Conservation (phyloP, 495 filamentous ascomycete genomes). For the Aspergillus bertholletiae region DNA sequence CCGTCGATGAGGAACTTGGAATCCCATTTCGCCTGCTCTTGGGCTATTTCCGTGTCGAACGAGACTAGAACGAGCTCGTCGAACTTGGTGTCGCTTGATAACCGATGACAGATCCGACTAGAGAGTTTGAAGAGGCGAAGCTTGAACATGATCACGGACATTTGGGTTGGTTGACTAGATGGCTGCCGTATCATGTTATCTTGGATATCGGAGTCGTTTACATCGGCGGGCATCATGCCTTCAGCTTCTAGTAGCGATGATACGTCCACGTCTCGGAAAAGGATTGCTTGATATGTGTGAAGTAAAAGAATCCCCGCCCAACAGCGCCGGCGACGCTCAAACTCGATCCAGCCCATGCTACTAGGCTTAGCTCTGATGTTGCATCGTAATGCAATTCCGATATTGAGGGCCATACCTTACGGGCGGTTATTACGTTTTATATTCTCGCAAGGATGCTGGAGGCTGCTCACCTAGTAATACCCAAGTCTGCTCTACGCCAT, state of each 20-base stretch:
- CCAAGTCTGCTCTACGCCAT: constrained; percentile 17
- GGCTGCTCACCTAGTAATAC: constrained; percentile 17
- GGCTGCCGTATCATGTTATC: constrained; percentile 4
- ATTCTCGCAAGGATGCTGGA: no score
- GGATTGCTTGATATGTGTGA: constrained; percentile 20
- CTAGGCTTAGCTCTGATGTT: constrained; percentile 3
- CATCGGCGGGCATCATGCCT: constrained; percentile 9
- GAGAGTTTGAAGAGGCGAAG: constrained; percentile 16
- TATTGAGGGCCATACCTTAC: constrained; percentile 19
- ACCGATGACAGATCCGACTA: constrained; percentile 13
- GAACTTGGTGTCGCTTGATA: constrained; percentile 5
- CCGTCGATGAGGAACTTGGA: constrained; percentile 13
- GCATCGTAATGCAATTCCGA: constrained; percentile 16
- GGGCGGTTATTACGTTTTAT: no score
- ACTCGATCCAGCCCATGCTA: constrained; percentile 9
- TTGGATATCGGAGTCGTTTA: constrained; percentile 18
- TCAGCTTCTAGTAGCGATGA: constrained; percentile 13
- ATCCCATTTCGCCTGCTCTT: constrained; percentile 19
- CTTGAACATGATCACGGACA: constrained; percentile 20
- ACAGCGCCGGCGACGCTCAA: constrained; percentile 18
- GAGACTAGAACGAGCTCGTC: neutral
- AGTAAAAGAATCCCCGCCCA: constrained; percentile 18
- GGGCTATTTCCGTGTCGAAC: constrained; percentile 10
- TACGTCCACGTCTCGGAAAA: constrained; percentile 19
- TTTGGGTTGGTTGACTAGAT: constrained; percentile 16